Evolutionary conservation across 176 grass and related monocot species (phyloP), one percentile per base, ranked within the genome.

Genomic region (Rhipidocladum racemiflorum): DNA sequence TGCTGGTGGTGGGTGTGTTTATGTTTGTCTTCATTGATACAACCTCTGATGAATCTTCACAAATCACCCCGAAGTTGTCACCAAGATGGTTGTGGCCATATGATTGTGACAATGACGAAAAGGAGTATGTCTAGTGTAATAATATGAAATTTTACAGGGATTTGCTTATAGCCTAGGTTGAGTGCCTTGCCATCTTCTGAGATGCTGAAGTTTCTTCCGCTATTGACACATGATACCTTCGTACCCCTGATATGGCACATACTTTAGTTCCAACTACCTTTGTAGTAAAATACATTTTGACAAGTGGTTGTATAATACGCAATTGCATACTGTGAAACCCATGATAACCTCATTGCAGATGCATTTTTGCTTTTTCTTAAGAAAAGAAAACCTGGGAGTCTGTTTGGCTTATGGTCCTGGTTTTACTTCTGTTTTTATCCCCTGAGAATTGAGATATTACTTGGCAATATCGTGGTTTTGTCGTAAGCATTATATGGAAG

Each of bases 51-150:
- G 32, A 70, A 45, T 57, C 51, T 64, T 72, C 6, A 9, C 57
- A 81, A 17, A 36, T 57, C 78, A 45, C 56, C 7, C 57, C 45
- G 30, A 85, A 78, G 15, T 36, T 18, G 28, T 90, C 48, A 61
- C 50, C 39, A 57, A 79, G 60, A 79, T 51, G 79, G 25, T 32
- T 46, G 4, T 71, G 68, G 56, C 55, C 59, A 50, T 82, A 77
- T 89, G 59, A 61, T 86, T 60, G 60, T 53, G 84, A 90, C 40
- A 29, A 54, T 78, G 74, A 79, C 10, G 74, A 86, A 87, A 81
- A 78, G 35, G 68, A 73, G 28, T 74, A 59, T 38, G 46, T 43
- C 44, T 29, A 61, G 56, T 83, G 68, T 90, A 90, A 90, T 86
- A 90, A 83, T 78, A 68, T 72, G 9, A 66, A 73, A 49, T 83